These are phyloP conservation scores for Hyphopichia burtonii DNA, from an alignment of 1,139 yeast species.

Conservation along the genomic window DNA sequence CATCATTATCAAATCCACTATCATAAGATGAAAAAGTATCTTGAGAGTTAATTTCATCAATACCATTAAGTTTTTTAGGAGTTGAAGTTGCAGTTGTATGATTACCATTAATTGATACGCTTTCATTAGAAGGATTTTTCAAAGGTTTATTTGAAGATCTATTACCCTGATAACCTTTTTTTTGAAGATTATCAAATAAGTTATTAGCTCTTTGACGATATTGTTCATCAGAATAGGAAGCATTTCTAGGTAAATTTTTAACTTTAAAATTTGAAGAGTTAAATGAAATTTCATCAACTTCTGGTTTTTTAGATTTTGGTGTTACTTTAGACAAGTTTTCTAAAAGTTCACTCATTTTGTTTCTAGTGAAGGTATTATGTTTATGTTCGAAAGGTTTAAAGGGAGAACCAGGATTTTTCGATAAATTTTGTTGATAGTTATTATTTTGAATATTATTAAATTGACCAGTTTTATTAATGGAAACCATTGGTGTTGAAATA, in stretches of 20 bases:
- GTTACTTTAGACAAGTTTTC: constrained; percentile 25
- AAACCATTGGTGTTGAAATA: constrained; percentile 33
- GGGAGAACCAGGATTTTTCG: constrained; percentile 32
- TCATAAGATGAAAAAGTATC: constrained; percentile 38
- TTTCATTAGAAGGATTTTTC: constrained; percentile 7
- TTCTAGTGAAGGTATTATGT: constrained; percentile 49
- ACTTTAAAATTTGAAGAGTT: constrained; percentile 24
- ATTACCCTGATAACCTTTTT: constrained; percentile 26
- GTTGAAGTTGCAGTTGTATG: constrained; percentile 40
- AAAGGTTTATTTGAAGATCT: constrained; percentile 6
- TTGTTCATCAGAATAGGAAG: constrained; percentile 35
- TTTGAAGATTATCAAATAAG: constrained; percentile 39
- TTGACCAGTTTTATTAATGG: constrained; percentile 13
- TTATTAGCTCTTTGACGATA: constrained; percentile 40
- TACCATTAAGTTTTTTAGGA: constrained; percentile 24
- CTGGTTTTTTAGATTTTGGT: constrained; percentile 7
- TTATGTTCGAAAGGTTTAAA: constrained; percentile 38
- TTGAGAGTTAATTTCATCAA: constrained; percentile 11
- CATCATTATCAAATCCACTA: constrained; percentile 28
- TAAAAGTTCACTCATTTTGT: constrained; percentile 31
- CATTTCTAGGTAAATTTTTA: constrained; percentile 31
- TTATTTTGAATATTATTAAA: constrained; percentile 1
- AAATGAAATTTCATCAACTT: background rate
- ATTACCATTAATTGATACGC: constrained; percentile 4
- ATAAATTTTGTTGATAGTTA: constrained; percentile 9